These are phyloP conservation scores for Amauroascus verrucosus DNA, from an alignment of 2,329 filamentous ascomycete species.

Conservation along the genomic window DNA sequence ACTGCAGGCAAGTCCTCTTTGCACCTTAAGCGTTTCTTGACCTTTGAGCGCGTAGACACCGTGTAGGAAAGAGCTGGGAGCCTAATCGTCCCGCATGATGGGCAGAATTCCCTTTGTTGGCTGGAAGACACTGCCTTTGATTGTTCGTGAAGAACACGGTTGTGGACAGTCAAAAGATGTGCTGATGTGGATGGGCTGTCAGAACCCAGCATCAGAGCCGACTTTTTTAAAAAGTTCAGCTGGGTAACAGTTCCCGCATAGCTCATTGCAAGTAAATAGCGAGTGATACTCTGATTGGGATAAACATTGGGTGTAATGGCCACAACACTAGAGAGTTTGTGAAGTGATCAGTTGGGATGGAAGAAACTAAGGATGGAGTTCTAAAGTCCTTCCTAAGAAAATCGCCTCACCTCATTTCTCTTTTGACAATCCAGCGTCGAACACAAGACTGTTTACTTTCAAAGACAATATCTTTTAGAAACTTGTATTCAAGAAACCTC, in stretches of 20 bases:
- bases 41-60: constrained; percentile 21
- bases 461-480: neutral
- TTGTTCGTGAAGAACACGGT: constrained; percentile 28
- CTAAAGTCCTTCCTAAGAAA: neutral
- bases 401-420: neutral
- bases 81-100: constrained; percentile 33
- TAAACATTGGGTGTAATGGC: too few relatives aligned
- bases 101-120: constrained; percentile 29
- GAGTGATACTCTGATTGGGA: too few relatives aligned
- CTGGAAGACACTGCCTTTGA: constrained; percentile 25
- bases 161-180: constrained; percentile 32
- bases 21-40: constrained; percentile 14
- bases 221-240: constrained; percentile 30
- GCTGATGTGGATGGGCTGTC: constrained; percentile 34
- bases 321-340: too few relatives aligned
- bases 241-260: neutral
- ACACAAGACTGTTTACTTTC: too few relatives aligned
- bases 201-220: constrained; percentile 26
- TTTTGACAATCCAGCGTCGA: too few relatives aligned
- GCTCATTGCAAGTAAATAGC: neutral
- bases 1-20: constrained; percentile 6
- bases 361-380: neutral
- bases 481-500: neutral
- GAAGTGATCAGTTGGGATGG: neutral
- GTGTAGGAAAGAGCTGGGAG: constrained; percentile 24